Evolutionary conservation across 2,329 filamentous ascomycete genomes (phyloP), one percentile per base, ranked within the genome.

Genomic region (Epichloe uncinata): DNA sequence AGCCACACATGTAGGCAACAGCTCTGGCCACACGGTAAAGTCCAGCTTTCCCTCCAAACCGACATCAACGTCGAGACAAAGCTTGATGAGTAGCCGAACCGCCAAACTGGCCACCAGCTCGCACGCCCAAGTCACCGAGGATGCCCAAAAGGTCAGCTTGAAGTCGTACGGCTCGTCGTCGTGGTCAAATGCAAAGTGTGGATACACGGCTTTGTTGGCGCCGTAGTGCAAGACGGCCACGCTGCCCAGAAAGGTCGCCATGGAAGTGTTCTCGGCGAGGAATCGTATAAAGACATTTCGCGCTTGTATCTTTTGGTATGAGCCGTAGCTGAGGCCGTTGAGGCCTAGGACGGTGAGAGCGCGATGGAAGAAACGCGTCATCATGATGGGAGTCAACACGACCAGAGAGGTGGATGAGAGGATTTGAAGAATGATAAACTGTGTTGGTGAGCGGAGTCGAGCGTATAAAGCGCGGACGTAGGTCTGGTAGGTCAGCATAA

Each of bases 401-500:
- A 85, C 80, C 48, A 84, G 73, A 50, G 75, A 72, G 9, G 75
- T 74, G 16, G 79, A 82, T 1, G 80, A 84, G 53, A 85, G 69
- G 15, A 79, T 64, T 62, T 85, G 81, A 37, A 85, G 77, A 55
- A 77, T 71, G 51, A 84, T 71, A 66, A 85, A 85, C 63, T 84
- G 80, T 38, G 70, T 65, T 0, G 80, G 81, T 5, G 77, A 81
- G 53, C 81, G 79, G 13, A 85, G 74, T 16, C 81, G 79, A 13
- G 81, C 81, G 61, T 85, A 85, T 51, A 85, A 65, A 11, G 81
- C 79, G 48, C 81, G 79, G 13, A 85, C 81, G 64, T 84, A 85
- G 5, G 81, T 84, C 64, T 85, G 81, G 63, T 85, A 85, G 5
- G 81, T 85, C 47, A 84, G 66, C 70, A 79, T 79, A 61, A 82